phyloP scores from a whole-genome alignment of 805 yeast species.

The Lipomyces chichibuensis region DNA sequence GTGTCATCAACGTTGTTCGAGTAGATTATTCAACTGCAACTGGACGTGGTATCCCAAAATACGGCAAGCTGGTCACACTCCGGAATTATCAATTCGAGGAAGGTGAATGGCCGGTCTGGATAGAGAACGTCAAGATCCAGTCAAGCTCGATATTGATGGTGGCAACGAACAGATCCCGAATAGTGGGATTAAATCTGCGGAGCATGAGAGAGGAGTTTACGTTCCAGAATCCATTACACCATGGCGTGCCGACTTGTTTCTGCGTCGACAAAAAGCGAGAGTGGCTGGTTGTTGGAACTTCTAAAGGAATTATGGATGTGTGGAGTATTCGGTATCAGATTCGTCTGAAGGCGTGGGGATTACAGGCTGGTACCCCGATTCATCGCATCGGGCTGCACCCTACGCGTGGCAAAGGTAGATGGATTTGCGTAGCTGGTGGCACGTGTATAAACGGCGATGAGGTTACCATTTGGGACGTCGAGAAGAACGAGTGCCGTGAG shows the following conservation, averaged over 20 bases:
- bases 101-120: conserved; percentile 51
- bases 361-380: conserved; percentile 57
- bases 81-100: conserved; percentile 50
- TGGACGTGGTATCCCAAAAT: conserved; percentile 31
- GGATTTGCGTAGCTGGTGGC: conserved; percentile 69
- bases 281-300: conserved; percentile 78
- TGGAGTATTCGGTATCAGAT: conserved; percentile 80
- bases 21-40: conserved; percentile 35
- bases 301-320: conserved; percentile 69
- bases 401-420: conserved; percentile 47
- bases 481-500: conserved; percentile 60
- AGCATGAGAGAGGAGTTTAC: conserved; percentile 49
- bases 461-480: conserved; percentile 75
- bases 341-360: conserved; percentile 63
- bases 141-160: conserved; percentile 53
- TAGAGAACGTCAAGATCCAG: conserved; percentile 50
- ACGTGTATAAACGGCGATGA: conserved; percentile 54
- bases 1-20: conserved; percentile 39
- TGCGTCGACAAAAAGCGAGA: conserved; percentile 55
- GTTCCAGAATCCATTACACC: conserved; percentile 59
- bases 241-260: conserved; percentile 69
- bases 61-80: conserved; percentile 42
- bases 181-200: conserved; percentile 61
- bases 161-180: conserved; percentile 56
- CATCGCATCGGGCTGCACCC: conserved; percentile 53